Percentiles rank a stretch among this genome's conserved stretches.
Evolutionary conservation across 768 basidiomycete genomes (phyloP).

Genomic region (Saitozyma sp.): DNA sequence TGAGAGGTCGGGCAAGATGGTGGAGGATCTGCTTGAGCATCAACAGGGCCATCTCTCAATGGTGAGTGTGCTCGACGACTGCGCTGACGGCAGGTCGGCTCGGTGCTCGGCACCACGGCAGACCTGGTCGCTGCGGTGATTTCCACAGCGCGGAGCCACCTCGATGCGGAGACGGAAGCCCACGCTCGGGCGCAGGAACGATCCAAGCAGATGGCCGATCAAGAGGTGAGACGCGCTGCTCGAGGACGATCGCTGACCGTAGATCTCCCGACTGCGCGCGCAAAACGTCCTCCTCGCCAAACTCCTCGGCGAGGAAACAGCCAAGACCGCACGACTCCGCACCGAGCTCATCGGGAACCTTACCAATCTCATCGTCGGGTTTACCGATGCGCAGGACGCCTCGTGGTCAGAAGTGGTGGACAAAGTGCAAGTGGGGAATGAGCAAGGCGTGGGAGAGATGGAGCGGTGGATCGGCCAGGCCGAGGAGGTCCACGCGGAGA

Average conservation of each 20-base stretch:
- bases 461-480: conserved; percentile 56
- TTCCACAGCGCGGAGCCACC: conserved; percentile 62
- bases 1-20: conserved; percentile 31
- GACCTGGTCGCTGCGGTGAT: conserved; percentile 65
- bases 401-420: conserved; percentile 64
- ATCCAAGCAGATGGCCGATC: conserved; percentile 26
- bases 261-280: conserved; percentile 63
- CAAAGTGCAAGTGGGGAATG: conserved; percentile 62
- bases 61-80: conserved; percentile 15
- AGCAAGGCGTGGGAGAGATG: conserved; percentile 60
- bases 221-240: conserved; percentile 32
- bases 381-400: conserved; percentile 67
- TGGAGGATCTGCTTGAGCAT: conserved; percentile 37
- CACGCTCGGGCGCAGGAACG: conserved; percentile 58
- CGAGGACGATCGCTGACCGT: not conserved
- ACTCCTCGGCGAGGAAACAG: conserved; percentile 67
- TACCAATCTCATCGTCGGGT: conserved; percentile 69
- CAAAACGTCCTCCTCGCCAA: conserved; percentile 69
- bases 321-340: conserved; percentile 66
- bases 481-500: conserved; percentile 44
- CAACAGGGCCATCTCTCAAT: conserved; percentile 41
- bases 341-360: conserved; percentile 74
- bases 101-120: conserved; percentile 62
- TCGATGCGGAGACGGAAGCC: conserved; percentile 61
- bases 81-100: conserved; percentile 35